Evolutionary conservation across 2,329 filamentous ascomycete species (phyloP).

Genomic region (Hymenoscyphus infarciens): DNA sequence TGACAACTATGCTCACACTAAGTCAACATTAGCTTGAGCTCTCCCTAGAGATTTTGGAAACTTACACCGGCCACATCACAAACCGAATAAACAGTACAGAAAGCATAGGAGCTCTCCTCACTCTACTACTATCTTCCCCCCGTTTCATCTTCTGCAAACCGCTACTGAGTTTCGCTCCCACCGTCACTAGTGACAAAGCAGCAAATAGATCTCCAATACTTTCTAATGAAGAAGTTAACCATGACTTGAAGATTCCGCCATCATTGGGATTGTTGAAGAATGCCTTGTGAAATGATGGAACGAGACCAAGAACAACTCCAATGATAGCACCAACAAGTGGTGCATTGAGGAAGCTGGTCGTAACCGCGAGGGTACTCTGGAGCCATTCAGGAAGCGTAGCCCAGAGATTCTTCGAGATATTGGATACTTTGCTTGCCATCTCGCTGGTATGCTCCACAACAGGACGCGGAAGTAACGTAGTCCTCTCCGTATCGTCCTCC

Average conservation of each 20-base stretch:
- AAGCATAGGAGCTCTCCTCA: slow-evolving; percentile 46
- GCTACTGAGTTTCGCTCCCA: slow-evolving; percentile 58
- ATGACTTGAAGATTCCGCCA: slow-evolving; percentile 62
- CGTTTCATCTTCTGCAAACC: slow-evolving; percentile 48
- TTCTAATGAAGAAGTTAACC: slow-evolving; percentile 58
- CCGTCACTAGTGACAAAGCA: slow-evolving; percentile 59
- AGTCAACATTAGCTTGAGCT: background rate
- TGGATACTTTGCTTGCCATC: background rate
- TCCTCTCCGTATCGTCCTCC: slow-evolving; percentile 23
- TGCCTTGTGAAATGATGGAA: slow-evolving; percentile 53
- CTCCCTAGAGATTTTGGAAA: background rate
- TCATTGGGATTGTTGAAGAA: slow-evolving; percentile 56
- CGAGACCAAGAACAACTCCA: slow-evolving; percentile 56
- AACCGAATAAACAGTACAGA: slow-evolving; percentile 54
- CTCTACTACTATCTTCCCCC: slow-evolving; percentile 39
- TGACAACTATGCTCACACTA: slow-evolving; percentile 47
- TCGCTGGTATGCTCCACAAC: slow-evolving; percentile 8
- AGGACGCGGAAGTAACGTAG: slow-evolving; percentile 21
- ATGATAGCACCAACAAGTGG: slow-evolving; percentile 57
- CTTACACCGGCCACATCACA: slow-evolving; percentile 52
- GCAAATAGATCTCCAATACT: slow-evolving; percentile 63
- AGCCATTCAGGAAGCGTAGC: background rate
- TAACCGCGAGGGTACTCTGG: slow-evolving; percentile 33
- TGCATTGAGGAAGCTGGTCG: slow-evolving; percentile 52
- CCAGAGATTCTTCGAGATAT: background rate